Conservation (phyloP, 2,329 filamentous ascomycete genomes). For the Thermoascus crustaceus region DNA sequence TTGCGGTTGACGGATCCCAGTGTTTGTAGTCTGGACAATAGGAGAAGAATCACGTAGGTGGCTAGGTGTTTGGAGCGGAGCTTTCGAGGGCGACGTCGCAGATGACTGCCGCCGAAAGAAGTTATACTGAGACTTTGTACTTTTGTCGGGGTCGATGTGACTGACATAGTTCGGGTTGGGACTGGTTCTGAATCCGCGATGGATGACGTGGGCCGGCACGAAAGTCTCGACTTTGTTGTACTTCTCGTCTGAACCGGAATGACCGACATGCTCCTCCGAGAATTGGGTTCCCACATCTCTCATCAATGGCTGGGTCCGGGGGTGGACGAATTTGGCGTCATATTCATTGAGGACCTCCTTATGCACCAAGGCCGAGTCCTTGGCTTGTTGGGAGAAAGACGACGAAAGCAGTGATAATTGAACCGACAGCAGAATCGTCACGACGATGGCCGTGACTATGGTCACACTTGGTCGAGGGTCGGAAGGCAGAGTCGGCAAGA, state of each 20-base stretch:
- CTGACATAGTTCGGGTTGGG: constrained; percentile 73
- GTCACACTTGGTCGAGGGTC: constrained; percentile 80
- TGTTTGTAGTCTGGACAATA: constrained; percentile 30
- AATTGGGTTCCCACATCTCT: constrained; percentile 73
- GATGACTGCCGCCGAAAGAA: constrained; percentile 11
- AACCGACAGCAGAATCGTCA: constrained; percentile 65
- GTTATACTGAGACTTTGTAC: constrained; percentile 24
- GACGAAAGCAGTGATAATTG: constrained; percentile 68
- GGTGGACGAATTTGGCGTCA: constrained; percentile 90
- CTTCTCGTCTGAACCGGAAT: constrained; percentile 35
- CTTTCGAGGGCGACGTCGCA: constrained; percentile 14
- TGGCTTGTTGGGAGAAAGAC: constrained; percentile 73
- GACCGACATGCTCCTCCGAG: constrained; percentile 35
- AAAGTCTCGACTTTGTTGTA: constrained; percentile 53
- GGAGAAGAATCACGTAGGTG: constrained; percentile 43
- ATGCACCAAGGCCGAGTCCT: constrained; percentile 76
- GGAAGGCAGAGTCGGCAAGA: constrained; percentile 66
- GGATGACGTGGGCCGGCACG: constrained; percentile 56
- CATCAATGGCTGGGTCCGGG: constrained; percentile 72
- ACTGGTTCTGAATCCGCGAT: constrained; percentile 69
- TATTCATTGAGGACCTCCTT: constrained; percentile 93
- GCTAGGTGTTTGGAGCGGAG: constrained; percentile 31
- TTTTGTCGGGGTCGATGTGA: constrained; percentile 61
- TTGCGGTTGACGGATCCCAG: constrained; percentile 48
- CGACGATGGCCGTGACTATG: constrained; percentile 70